Conservation (phyloP, 805 yeast genomes). For the Dipodascus albidus region DNA sequence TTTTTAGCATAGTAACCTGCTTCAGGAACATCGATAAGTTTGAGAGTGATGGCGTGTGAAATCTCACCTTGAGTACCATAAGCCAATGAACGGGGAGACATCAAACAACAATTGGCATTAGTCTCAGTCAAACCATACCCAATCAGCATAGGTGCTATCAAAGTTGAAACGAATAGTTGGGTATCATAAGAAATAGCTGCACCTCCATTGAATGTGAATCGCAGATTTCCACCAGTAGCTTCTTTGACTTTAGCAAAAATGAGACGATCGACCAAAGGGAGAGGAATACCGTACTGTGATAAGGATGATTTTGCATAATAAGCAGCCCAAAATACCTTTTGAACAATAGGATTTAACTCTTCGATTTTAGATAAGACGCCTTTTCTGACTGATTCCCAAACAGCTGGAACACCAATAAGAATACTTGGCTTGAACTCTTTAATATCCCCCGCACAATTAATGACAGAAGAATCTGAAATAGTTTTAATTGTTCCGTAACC, state of each 20-base stretch:
- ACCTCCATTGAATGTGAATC: slow-evolving; percentile 76
- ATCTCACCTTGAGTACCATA: slow-evolving; percentile 73
- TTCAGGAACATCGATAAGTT: slow-evolving; percentile 82
- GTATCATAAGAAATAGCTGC: slow-evolving; percentile 77
- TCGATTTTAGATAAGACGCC: slow-evolving; percentile 73
- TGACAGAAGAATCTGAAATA: slow-evolving; percentile 66
- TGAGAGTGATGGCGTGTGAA: slow-evolving; percentile 72
- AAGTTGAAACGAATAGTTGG: slow-evolving; percentile 64
- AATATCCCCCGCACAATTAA: slow-evolving; percentile 83
- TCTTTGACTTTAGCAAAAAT: slow-evolving; percentile 81
- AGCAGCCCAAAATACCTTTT: slow-evolving; percentile 84
- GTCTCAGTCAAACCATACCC: slow-evolving; percentile 98
- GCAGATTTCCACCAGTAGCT: slow-evolving; percentile 89
- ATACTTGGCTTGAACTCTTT: slow-evolving; percentile 78
- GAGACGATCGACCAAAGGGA: slow-evolving; percentile 59
- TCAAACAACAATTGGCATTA: slow-evolving; percentile 72
- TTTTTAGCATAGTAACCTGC: slow-evolving; percentile 85
- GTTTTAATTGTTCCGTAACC: slow-evolving; percentile 95
- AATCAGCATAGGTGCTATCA: slow-evolving; percentile 75
- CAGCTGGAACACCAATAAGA: slow-evolving; percentile 98
- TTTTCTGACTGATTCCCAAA: slow-evolving; percentile 92
- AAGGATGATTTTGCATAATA: slow-evolving; percentile 58
- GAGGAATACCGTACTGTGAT: slow-evolving; percentile 59
- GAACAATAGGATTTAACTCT: slow-evolving; percentile 53
- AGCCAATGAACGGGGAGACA: slow-evolving; percentile 55